Base-by-base conservation (phyloP, 1,284 basidiomycete species). In the Pseudozyma sp. region DNA sequence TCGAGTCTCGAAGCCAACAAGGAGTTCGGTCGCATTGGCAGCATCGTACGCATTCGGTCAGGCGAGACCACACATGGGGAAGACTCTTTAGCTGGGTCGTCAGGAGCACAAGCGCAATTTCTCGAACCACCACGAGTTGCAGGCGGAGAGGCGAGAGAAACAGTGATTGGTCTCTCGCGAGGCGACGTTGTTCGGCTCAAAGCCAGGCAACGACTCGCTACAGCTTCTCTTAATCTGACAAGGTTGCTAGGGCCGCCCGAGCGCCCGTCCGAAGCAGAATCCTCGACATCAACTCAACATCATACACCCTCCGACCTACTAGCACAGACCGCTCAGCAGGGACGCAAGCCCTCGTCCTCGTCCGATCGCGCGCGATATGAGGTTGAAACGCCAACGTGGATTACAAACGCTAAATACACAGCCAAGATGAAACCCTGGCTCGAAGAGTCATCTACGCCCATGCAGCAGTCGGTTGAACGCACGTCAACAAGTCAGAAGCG, bases 391-490 rank as follows among this genome's bases (percentile, higher is more conserved):
- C 66, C 71, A 1, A 11, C 54, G 2, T 74, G 71, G 71, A 62
- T 69, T 25, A 60, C 13, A 16, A 65, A 50, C 35, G 53, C 65
- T 25, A 60, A 54, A 21, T 74, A 69, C 49, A 69, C 71, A 6
- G 58, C 71, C 36, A 61, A 56, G 40, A 52, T 74, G 58, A 63
- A 62, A n/a, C 61, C 61, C 8, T 69, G 66, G 66, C 45, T 74
- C 19, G 66, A 74, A 39, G 34, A 57, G 18, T 25, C 52, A n/a
- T 48, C 52, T 2, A 52, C 59, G 12, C 61, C 61, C 6, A 55
- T 62, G 59, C 57, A 74, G 34, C 35, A 42, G 48, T 52, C 62
- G 42, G 43, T 65, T 2, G 44, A 59, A 39, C 61, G 71, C 10
- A 39, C 47, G 11, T 34, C 43, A 0, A 16, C 39, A 5, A 74